These are phyloP conservation scores for Wickerhamomyces hampshirensis DNA, from an alignment of 805 yeast species.

Conservation along the genomic window DNA sequence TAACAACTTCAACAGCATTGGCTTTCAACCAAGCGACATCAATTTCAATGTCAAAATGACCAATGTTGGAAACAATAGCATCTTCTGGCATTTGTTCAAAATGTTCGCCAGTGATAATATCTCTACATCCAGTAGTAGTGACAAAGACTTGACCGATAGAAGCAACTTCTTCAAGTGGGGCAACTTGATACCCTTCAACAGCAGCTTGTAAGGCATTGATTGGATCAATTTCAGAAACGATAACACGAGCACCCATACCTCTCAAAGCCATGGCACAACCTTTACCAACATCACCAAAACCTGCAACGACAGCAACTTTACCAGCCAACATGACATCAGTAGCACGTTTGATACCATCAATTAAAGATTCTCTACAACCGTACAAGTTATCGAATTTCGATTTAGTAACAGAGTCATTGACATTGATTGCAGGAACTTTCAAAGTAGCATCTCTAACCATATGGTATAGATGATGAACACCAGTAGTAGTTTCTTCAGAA, in stretches of 20 bases:
- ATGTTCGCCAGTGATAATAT: conserved; percentile 86
- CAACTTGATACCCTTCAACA: conserved; percentile 96
- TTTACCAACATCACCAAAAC: conserved; percentile 99
- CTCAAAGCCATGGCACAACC: conserved; percentile 99
- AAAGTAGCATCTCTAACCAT: conserved; percentile 82
- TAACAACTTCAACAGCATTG: conserved; percentile 87
- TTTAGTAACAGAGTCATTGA: conserved; percentile 97
- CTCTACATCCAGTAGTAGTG: conserved; percentile 99
- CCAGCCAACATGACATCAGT: conserved; percentile 99
- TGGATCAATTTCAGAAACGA: conserved; percentile 96
- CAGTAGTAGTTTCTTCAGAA: conserved; percentile 99
- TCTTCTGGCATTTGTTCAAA: conserved; percentile 95
- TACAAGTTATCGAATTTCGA: conserved; percentile 98
- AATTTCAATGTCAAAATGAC: conserved; percentile 98
- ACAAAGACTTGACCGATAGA: conserved; percentile 93
- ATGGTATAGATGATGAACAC: conserved; percentile 98
- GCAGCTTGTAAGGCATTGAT: conserved; percentile 99
- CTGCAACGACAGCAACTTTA: conserved; percentile 97
- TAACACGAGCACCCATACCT: conserved; percentile 99
- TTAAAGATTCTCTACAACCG: conserved; percentile 98
- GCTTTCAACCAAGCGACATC: conserved; percentile 99
- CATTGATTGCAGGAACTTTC: conserved; percentile 99
- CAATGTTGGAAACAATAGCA: conserved; percentile 99
- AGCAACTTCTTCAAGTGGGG: conserved; percentile 92
- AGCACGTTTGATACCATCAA: conserved; percentile 99